These are phyloP conservation scores for Phytophthora pluvialis DNA, from an alignment of 352 stramenopile genomes.

Conservation along the genomic window DNA sequence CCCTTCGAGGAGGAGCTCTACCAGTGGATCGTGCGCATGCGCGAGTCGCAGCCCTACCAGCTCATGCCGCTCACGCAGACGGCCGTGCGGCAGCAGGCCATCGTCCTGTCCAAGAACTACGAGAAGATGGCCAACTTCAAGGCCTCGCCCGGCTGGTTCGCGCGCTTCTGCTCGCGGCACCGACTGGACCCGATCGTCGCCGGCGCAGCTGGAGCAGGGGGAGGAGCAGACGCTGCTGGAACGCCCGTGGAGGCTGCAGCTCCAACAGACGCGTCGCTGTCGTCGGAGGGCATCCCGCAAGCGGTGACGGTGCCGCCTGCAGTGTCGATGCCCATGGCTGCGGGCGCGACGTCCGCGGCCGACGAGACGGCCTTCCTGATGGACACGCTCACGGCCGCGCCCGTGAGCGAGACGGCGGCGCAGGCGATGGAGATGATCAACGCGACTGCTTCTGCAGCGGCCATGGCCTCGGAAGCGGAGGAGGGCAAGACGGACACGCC, in stretches of 20 bases:
- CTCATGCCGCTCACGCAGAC: slow-evolving; percentile 87
- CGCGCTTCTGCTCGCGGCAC: slow-evolving; percentile 88
- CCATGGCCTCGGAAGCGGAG: slow-evolving; percentile 4
- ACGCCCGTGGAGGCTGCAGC: background rate
- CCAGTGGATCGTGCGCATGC: slow-evolving; percentile 86
- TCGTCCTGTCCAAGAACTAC: slow-evolving; percentile 86
- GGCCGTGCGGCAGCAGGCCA: slow-evolving; percentile 83
- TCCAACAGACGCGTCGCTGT: slow-evolving; percentile 9
- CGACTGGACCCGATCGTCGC: slow-evolving; percentile 71
- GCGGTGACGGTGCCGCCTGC: slow-evolving; percentile 15
- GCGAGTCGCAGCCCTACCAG: slow-evolving; percentile 82
- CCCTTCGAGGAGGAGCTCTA: slow-evolving; percentile 89
- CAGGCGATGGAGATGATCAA: slow-evolving; percentile 27
- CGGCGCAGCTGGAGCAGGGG: slow-evolving; percentile 5
- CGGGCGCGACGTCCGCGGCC: slow-evolving; percentile 3
- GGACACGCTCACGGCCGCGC: slow-evolving; percentile 28
- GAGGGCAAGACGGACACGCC: slow-evolving; percentile 45
- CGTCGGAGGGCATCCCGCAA: slow-evolving; percentile 4
- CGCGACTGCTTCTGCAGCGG: slow-evolving; percentile 12
- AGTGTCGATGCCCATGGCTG: slow-evolving; percentile 15
- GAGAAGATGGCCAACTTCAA: slow-evolving; percentile 87
- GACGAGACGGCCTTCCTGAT: slow-evolving; percentile 42
- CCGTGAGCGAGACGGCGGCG: slow-evolving; percentile 17
- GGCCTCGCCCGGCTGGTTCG: slow-evolving; percentile 87
- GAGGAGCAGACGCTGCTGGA: background rate